Evolutionary conservation across 202 grass and related monocot genomes (phyloP).

Genomic region (Setaria italica): DNA sequence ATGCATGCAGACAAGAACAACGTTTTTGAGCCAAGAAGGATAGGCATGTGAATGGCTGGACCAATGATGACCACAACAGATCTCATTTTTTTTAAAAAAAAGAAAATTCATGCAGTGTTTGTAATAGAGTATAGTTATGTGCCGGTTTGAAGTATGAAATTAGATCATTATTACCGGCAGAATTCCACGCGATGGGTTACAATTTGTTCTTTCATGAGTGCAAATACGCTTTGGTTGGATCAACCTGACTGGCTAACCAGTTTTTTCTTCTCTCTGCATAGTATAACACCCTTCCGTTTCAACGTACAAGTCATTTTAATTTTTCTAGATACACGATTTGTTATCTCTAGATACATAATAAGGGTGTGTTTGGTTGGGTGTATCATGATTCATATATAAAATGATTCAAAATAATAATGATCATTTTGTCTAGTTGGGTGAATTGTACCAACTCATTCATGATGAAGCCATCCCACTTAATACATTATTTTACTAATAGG

Average conservation of each 20-base stretch:
- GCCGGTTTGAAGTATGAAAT: background rate
- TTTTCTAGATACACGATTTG: too few relatives aligned
- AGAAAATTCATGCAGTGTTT: background rate
- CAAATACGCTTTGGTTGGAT: background rate
- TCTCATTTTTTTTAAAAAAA: background rate
- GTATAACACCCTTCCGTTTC: background rate
- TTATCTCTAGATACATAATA: too few relatives aligned
- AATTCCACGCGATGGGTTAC: background rate
- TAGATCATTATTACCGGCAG: background rate
- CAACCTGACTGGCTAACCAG: background rate
- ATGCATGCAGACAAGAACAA: background rate
- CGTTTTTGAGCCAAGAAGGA: background rate
- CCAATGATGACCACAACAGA: background rate
- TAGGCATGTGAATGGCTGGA: background rate
- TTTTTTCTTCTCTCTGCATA: background rate
- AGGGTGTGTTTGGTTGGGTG: too few relatives aligned
- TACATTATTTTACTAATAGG: too few relatives aligned
- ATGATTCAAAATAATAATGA: too few relatives aligned
- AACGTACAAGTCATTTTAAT: too few relatives aligned
- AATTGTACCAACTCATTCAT: too few relatives aligned
- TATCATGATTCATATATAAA: too few relatives aligned
- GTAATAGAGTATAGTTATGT: background rate
- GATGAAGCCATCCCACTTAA: too few relatives aligned
- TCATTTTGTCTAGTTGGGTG: too few relatives aligned
- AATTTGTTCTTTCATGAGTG: background rate